A percentile compares a stretch with the other conserved stretches of the same genome.
These are phyloP conservation scores for Penicillium lagena DNA, from an alignment of 495 filamentous ascomycete genomes.

Conservation along the genomic window DNA sequence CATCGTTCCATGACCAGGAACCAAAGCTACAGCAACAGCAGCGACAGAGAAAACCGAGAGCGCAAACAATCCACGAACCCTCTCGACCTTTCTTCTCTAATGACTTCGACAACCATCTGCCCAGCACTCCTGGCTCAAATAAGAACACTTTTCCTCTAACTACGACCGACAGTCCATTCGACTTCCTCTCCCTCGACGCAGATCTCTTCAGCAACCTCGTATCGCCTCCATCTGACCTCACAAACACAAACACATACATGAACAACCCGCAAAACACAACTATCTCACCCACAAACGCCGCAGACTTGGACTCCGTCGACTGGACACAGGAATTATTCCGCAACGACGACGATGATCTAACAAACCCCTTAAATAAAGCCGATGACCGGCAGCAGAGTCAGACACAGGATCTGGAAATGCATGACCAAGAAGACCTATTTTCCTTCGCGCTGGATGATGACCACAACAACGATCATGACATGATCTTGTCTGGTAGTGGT, in stretches of 20 bases:
- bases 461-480: not conserved
- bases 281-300: slow-evolving; percentile 5
- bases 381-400: not conserved
- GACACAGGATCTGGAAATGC: slow-evolving; percentile 3
- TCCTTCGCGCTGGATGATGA: slow-evolving; percentile 15
- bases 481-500: too few species aligned
- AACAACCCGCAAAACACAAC: not conserved
- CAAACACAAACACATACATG: not conserved
- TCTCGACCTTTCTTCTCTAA: slow-evolving; percentile 14
- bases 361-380: too few species aligned
- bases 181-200: slow-evolving; percentile 20
- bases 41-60: not conserved
- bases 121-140: not conserved
- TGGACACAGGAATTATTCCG: slow-evolving; percentile 32
- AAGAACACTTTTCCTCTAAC: not conserved
- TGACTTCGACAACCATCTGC: slow-evolving; percentile 25
- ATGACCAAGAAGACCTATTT: slow-evolving; percentile 15
- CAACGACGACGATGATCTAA: not conserved
- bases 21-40: not conserved
- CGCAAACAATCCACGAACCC: slow-evolving; percentile 6
- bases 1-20: slow-evolving; percentile 1
- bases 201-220: slow-evolving; percentile 17
- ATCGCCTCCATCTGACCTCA: not conserved
- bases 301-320: slow-evolving; percentile 20
- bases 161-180: slow-evolving; percentile 10